Evolutionary conservation across 202 grass and related monocot genomes (phyloP), one percentile per base, ranked within the genome.

Genomic region (Miscanthus sacchariflorus): DNA sequence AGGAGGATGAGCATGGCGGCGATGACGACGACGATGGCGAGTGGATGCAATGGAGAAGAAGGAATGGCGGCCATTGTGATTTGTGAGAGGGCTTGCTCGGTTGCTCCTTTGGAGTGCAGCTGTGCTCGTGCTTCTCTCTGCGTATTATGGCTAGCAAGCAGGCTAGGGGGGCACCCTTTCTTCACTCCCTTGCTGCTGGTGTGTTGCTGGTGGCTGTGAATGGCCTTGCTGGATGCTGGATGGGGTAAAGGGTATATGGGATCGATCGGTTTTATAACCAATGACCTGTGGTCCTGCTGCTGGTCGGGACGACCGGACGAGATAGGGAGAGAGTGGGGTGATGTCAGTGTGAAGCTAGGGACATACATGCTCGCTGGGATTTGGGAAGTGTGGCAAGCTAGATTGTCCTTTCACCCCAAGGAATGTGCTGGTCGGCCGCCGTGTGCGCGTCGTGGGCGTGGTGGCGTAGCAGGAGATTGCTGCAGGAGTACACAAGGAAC

Each of bases 401-500:
- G 61, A 12, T 64, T 64, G 61, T 65, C 61, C 63, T 28, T 66
- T 66, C 24, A 66, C 63, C 10, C 63, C 24, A 66, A 66, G 63
- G 21, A 66, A 66, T 66, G 63, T 25, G 23, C 63, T 63, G 58
- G 19, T 8, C 48, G 12, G 15, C 15, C 25, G 61, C 2, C 1
- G 21, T 23, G 21, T 27, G 23, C 10, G 61, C n/a, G n/a, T n/a
- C 23, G n/a, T 25, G 23, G 21, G 18, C 19, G 56, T 27, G 48
- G 48, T 4, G 24, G 63, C 24, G 24, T 27, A 25, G 63, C 24
- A 6, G 24, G 23, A 27, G 63, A 28, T 66, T 66, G 63, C 63
- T 66, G 23, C 23, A 66, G 23, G 63, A 66, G 63, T 66, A 66
- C 63, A 66, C 63, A 66, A 66, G 63, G 63, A 66, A 66, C 24